phyloP scores from a whole-genome alignment of 116 monocot genomes.

The Phalaenopsis hybrid region DNA sequence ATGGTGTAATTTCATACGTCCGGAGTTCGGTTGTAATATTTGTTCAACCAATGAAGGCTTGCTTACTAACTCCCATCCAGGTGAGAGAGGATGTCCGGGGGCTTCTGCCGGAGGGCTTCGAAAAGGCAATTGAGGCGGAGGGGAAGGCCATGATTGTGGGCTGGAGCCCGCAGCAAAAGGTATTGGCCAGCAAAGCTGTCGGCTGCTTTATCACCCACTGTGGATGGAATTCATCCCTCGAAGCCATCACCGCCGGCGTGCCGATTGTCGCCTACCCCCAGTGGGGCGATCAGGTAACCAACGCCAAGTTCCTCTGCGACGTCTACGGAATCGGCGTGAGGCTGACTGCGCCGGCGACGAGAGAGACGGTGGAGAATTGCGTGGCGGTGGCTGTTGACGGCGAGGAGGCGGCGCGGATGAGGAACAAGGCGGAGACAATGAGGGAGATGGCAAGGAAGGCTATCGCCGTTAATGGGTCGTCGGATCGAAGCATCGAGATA shows the following conservation, averaged over 20 bases:
- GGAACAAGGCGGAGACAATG: slow-evolving; percentile 17
- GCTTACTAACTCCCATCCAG: neutral
- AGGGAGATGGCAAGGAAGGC: slow-evolving; percentile 28
- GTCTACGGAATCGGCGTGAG: slow-evolving; percentile 38
- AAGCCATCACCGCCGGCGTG: slow-evolving; percentile 37
- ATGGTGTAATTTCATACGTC: too few relatives aligned
- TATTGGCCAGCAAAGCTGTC: slow-evolving; percentile 27
- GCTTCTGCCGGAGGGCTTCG: slow-evolving; percentile 29
- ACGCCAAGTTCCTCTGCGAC: slow-evolving; percentile 56
- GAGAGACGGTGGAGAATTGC: slow-evolving; percentile 22
- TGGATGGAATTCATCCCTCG: slow-evolving; percentile 66
- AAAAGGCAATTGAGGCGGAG: slow-evolving; percentile 6
- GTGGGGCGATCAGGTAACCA: slow-evolving; percentile 43
- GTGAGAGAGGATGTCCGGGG: slow-evolving; percentile 3
- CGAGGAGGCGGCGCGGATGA: slow-evolving; percentile 17
- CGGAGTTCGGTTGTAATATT: too few relatives aligned
- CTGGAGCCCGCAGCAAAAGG: slow-evolving; percentile 48
- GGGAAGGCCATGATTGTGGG: slow-evolving; percentile 29
- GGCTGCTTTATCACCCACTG: slow-evolving; percentile 64
- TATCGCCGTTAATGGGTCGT: slow-evolving; percentile 35
- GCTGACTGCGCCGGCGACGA: slow-evolving; percentile 15
- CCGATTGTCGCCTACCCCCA: slow-evolving; percentile 54
- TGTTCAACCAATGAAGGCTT: too few relatives aligned
- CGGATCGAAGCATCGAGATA: slow-evolving; percentile 26
- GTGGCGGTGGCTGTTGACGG: slow-evolving; percentile 31